Evolutionary conservation across 306 rosid species (phyloP).

Genomic region (Senna tora): DNA sequence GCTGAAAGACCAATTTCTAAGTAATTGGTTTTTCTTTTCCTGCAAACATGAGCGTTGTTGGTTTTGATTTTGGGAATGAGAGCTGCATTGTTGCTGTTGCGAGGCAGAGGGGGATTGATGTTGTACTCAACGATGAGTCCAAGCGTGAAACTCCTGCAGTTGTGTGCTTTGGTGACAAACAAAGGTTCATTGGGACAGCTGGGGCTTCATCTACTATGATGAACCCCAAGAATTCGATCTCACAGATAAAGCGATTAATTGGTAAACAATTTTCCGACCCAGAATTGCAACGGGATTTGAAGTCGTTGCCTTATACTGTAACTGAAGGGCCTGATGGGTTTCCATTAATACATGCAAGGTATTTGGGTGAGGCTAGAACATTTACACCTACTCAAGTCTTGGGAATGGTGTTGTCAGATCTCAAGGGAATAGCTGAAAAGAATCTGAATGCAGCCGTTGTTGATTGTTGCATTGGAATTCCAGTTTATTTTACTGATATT

Average conservation of each 20-base stretch:
- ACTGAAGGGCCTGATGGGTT: conserved; percentile 87
- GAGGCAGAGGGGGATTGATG: conserved; percentile 95
- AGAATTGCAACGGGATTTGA: conserved; percentile 76
- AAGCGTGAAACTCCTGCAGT: conserved; percentile 94
- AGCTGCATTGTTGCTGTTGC: conserved; percentile 97
- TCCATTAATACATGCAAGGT: conserved; percentile 75
- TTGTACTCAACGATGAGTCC: conserved; percentile 94
- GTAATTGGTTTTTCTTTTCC: background rate
- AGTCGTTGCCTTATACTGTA: conserved; percentile 70
- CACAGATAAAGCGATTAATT: no score
- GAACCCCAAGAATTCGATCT: no score
- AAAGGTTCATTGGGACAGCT: conserved; percentile 90
- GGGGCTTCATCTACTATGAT: conserved; percentile 92
- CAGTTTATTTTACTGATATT: conserved; percentile 86
- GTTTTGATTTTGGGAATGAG: conserved; percentile 96
- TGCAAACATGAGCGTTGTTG: conserved; percentile 91
- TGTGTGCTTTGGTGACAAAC: conserved; percentile 97
- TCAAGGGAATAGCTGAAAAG: conserved; percentile 79
- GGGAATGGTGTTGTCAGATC: conserved; percentile 80
- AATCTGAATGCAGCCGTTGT: conserved; percentile 81
- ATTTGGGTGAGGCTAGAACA: conserved; percentile 67
- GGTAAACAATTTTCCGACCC: no score
- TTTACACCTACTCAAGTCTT: conserved; percentile 86
- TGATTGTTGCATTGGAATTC: conserved; percentile 97
- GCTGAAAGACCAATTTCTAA: conserved; percentile 6